Base-by-base conservation (phyloP, 2,329 filamentous ascomycete genomes). In the Fusarium annulatum region DNA sequence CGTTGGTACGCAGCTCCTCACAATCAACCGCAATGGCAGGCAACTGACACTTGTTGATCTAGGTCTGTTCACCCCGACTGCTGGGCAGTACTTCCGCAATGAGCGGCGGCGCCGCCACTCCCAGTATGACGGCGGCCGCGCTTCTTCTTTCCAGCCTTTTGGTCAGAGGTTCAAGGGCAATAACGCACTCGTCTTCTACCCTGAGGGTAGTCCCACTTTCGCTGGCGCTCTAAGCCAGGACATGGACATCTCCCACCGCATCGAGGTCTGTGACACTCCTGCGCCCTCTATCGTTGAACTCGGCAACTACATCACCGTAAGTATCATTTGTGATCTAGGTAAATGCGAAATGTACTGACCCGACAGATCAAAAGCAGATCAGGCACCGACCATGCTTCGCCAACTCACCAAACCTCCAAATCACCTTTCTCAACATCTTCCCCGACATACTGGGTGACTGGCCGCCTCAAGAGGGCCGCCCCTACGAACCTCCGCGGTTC, bases 31-130 rank as follows among this genome's bases (percentile, higher is more conserved):
- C 8, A 19, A 23, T 5, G 9, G 36, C 9, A 18, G 19, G 15
- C 8, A 15, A 16, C 51, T 69, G n/a, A 62, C n/a, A 23, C 23
- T 16, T 3, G 30, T 14, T 15, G 39, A 15, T 15, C 14, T 48
- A 94, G 92, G 92, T 2, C 88, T 97, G 1, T 97, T 95, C 81
- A 94, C 94, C 7, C 94, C 94, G 9, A 92, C 93, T 73, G 91
- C 92, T 56, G 90, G 91, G 26, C 92, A 94, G 79, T 90, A 93
- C 63, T 90, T 91, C 75, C 89, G 92, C n/a, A 90, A 94, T 71
- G 92, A 95, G 79, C 93, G 95, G 80, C 91, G 93, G 70, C 91
- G 92, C 56, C 90, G 93, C 63, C 89, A 90, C 58, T 95, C 93
- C 26, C 92, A 94, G 77, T 97, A 90, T 76, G 94, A 97, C 77